Percentiles rank a stretch among this genome's conserved stretches.
Conservation (phyloP, 805 yeast species). For the Candida khao-thaluensis region DNA sequence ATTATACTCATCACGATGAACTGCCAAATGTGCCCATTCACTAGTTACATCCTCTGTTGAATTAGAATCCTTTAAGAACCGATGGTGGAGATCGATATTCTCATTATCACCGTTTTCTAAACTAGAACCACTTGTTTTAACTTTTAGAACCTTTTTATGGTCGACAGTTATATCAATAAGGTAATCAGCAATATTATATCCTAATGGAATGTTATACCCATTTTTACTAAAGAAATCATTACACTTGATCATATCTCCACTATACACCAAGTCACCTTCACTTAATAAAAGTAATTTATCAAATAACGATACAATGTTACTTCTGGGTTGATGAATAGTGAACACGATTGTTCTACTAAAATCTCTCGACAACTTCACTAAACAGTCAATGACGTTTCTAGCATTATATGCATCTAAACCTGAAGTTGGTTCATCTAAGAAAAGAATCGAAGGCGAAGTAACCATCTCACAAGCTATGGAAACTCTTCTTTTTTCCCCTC, state of each 20-base stretch:
- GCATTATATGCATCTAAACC: constrained; percentile 96
- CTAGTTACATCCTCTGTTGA: constrained; percentile 55
- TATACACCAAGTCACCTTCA: constrained; percentile 81
- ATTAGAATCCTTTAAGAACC: constrained; percentile 23
- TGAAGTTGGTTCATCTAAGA: constrained; percentile 89
- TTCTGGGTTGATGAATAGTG: constrained; percentile 96
- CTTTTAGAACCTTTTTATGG: constrained; percentile 35
- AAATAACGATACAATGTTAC: constrained; percentile 89
- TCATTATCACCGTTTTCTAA: constrained; percentile 16
- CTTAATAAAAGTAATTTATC: constrained; percentile 79
- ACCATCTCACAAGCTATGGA: constrained; percentile 80
- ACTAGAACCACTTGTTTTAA: constrained; percentile 19
- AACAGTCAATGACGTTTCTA: constrained; percentile 80
- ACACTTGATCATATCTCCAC: constrained; percentile 79
- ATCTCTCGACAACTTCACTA: constrained; percentile 75
- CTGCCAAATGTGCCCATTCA: constrained; percentile 87
- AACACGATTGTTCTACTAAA: constrained; percentile 86
- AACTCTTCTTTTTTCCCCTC: constrained; percentile 73
- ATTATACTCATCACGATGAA: constrained; percentile 67
- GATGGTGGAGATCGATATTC: constrained; percentile 28
- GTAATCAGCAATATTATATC: constrained; percentile 92
- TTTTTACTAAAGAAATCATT: constrained; percentile 69
- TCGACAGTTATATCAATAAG: constrained; percentile 87
- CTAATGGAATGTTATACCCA: constrained; percentile 83
- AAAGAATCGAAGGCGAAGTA: constrained; percentile 67